phyloP scores from a whole-genome alignment of 1,284 basidiomycete species.

The Boletus semigastroideus region DNA sequence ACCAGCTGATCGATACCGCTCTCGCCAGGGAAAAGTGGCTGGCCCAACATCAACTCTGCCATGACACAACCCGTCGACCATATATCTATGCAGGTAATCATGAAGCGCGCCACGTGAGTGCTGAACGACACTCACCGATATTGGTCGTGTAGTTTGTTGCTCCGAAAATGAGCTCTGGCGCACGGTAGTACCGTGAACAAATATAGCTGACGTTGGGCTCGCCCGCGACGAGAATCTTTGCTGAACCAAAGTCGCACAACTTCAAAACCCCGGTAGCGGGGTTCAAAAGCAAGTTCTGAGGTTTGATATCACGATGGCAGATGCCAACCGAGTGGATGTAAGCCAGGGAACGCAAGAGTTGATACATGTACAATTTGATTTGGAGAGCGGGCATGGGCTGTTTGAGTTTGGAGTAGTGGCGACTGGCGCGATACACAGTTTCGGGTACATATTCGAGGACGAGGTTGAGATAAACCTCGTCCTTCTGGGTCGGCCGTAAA shows the following conservation, averaged over 20 bases:
- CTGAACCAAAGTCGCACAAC: slow-evolving; percentile 98
- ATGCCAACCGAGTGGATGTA: slow-evolving; percentile 99
- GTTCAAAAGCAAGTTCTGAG: slow-evolving; percentile 97
- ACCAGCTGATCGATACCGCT: slow-evolving; percentile 99
- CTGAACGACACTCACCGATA: slow-evolving; percentile 68
- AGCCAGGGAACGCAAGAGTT: slow-evolving; percentile 94
- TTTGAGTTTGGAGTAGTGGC: slow-evolving; percentile 99
- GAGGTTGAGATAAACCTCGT: slow-evolving; percentile 99
- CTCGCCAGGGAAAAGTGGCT: slow-evolving; percentile 98
- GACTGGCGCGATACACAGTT: slow-evolving; percentile 97
- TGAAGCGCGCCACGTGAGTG: neutral
- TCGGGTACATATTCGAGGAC: slow-evolving; percentile 99
- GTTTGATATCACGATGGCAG: slow-evolving; percentile 99
- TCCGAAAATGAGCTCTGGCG: slow-evolving; percentile 98
- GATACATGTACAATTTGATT: slow-evolving; percentile 98
- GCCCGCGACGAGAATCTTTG: slow-evolving; percentile 96
- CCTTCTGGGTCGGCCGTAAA: slow-evolving; percentile 64
- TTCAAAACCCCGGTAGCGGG: slow-evolving; percentile 96
- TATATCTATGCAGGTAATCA: slow-evolving; percentile 65
- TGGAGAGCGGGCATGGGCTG: slow-evolving; percentile 99
- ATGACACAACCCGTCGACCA: slow-evolving; percentile 99
- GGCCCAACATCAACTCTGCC: slow-evolving; percentile 99
- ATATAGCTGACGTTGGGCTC: slow-evolving; percentile 99
- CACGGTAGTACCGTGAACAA: slow-evolving; percentile 99
- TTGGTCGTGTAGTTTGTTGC: slow-evolving; percentile 99